Base-by-base conservation (phyloP, 768 basidiomycete species). In the Mycena pura region DNA sequence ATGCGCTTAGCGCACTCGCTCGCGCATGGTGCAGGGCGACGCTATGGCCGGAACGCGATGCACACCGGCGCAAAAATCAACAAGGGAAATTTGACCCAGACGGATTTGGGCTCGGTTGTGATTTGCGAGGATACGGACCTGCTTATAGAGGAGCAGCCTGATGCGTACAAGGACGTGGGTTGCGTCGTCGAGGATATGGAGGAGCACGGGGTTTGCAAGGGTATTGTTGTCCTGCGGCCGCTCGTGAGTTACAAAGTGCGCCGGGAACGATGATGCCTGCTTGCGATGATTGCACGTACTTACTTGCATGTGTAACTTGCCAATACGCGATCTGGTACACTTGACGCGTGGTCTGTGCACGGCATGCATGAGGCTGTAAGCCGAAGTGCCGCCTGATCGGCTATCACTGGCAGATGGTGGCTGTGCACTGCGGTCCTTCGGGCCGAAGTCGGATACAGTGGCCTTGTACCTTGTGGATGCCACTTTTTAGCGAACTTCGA, bases 1-100 rank as follows among this genome's bases (percentile, higher is more conserved):
- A 25, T 28, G 32, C 21, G 15, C 19, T 19, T 50, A 78, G 75
- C 67, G 6, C 68, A 72, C 39, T 78, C 78, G 10, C 69, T 79
- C 31, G 76, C 79, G 2, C 78, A 79, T 63, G 76, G 78, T 15
- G 78, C 77, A 19, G 78, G 77, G 11, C 70, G 77, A 41, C 68
- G 73, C 22, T 69, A 75, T 59, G 72, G 74, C 19, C 76, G 78
- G 13, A 69, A 73, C 28, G 68, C 60, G 1, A 62, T 76, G 43
- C 78, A 76, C 66, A 68, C 66, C 17, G 68, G 68, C 17, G 27
- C 72, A 17, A 77, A 74, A 48, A 60, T 73, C 38, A 53, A 65
- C 25, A 76, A 75, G 61, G 59, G 67, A 13, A 67, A 50, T 40
- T 48, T 76, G 52, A 73, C 71, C 4, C 76, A 72, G 24, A 77